These are phyloP conservation scores for Primulina tabacum DNA, from an alignment of 257 asterid genomes.

Conservation along the genomic window DNA sequence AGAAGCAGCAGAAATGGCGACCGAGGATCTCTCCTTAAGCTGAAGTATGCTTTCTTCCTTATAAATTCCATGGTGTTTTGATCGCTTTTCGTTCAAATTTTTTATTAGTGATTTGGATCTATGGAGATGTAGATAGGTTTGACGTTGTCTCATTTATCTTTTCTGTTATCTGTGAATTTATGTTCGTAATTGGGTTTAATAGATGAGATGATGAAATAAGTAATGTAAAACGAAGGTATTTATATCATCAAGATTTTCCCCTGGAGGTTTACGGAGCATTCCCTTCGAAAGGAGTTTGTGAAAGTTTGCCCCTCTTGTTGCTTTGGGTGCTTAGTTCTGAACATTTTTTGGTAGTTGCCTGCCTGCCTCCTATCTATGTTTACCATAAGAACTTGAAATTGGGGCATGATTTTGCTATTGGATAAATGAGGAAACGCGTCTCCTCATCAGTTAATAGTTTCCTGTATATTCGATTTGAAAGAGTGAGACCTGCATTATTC, in stretches of 20 bases:
- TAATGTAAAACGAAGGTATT: too few species aligned
- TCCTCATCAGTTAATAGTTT: not conserved
- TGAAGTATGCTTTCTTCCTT: not conserved
- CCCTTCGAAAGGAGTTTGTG: too few species aligned
- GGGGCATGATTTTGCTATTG: not conserved
- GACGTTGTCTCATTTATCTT: not conserved
- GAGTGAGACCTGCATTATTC: not conserved
- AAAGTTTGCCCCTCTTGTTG: not conserved
- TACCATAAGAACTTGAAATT: not conserved
- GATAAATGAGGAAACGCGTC: too few species aligned
- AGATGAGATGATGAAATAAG: not conserved
- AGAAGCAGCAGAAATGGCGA: not conserved
- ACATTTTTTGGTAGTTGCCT: not conserved
- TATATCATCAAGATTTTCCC: too few species aligned
- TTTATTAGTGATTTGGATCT: not conserved
- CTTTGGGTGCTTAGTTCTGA: not conserved
- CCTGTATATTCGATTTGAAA: not conserved
- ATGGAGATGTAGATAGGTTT: not conserved
- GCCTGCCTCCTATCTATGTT: not conserved
- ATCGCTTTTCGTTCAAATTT: not conserved
- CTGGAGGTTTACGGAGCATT: too few species aligned
- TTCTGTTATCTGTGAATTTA: too few species aligned
- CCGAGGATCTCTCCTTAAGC: not conserved
- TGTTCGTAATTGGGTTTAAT: too few species aligned
- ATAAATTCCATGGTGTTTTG: too few species aligned